Conservation (phyloP, 805 yeast genomes). For the Candida xiaguanensis region DNA sequence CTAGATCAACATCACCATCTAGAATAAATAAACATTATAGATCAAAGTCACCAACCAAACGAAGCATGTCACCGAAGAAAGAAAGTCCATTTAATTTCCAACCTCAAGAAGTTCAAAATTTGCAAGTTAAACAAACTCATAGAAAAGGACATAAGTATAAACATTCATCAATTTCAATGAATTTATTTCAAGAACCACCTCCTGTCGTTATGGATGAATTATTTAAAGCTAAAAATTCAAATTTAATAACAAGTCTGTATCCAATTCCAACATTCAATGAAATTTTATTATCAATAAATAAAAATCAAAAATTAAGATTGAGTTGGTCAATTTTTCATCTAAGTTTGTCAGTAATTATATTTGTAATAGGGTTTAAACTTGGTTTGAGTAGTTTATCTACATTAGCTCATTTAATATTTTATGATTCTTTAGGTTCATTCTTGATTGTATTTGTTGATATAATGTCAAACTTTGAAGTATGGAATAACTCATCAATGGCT, state of each 20-base stretch:
- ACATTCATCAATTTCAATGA: slow-evolving; percentile 95
- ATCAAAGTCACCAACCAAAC: slow-evolving; percentile 27
- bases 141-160: slow-evolving; percentile 94
- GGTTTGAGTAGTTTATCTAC: slow-evolving; percentile 64
- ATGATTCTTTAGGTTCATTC: slow-evolving; percentile 77
- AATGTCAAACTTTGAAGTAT: slow-evolving; percentile 87
- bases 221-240: slow-evolving; percentile 39
- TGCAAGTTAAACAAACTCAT: slow-evolving; percentile 52
- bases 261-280: slow-evolving; percentile 74
- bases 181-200: slow-evolving; percentile 88
- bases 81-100: slow-evolving; percentile 62
- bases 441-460: slow-evolving; percentile 69
- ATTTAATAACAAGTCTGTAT: slow-evolving; percentile 56
- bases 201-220: slow-evolving; percentile 33
- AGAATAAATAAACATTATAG: slow-evolving; percentile 25
- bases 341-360: slow-evolving; percentile 50
- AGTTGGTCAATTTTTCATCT: slow-evolving; percentile 60
- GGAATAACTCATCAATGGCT: slow-evolving; percentile 77
- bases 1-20: slow-evolving; percentile 24
- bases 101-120: slow-evolving; percentile 40
- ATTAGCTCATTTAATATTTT: slow-evolving; percentile 80
- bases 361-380: slow-evolving; percentile 55
- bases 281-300: slow-evolving; percentile 54
- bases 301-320: slow-evolving; percentile 56
- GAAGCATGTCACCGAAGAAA: slow-evolving; percentile 21